Evolutionary conservation across 345 rosid genomes (phyloP), one percentile per base, ranked within the genome.

Genomic region (Corchorus capsularis): DNA sequence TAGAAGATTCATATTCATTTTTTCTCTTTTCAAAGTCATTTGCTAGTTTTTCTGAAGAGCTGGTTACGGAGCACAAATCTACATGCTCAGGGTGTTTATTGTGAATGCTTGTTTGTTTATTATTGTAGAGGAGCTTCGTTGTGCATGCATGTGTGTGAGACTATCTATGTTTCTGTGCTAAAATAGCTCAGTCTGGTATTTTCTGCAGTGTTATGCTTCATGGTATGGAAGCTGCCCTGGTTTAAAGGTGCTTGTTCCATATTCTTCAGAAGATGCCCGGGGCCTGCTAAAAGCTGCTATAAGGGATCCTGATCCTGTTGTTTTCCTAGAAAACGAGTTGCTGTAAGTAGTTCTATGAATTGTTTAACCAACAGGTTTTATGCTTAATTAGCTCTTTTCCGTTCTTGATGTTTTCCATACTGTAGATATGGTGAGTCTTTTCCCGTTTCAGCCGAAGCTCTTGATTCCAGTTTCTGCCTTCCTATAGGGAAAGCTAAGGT

Each of bases 401-500:
- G 37, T 32, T 54, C 65, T 32, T 79, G 39, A 78, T 59, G 37
- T 63, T 47, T 41, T 79, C 54, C 32, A 57, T 20, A 50, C 39
- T 77, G 56, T 84, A 93, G 99, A 77, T 93, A 95, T 76, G 99
- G 99, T 54, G 97, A 95, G 86, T 85, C 91, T 15, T 95, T 93
- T 76, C 97, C 98, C 61, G 85, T 95, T 78, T 92, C 97, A 73
- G 97, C 85, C 6, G 98, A 95, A 87, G 94, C 65, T 41, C 96
- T 93, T 49, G 97, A 94, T 85, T 93, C 98, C 57, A 93, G 93
- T 83, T 94, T 93, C 81, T 94, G 93, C 79, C 92, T 93, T 82
- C 97, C 98, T 8, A 93, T 94, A 72, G 98, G 99, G 74, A 90
- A 91, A 89, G 98, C 97, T 63, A 93, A 93, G 97, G 99, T 93